Conservation (phyloP, 306 rosid genomes). For the Prunus mongolica region DNA sequence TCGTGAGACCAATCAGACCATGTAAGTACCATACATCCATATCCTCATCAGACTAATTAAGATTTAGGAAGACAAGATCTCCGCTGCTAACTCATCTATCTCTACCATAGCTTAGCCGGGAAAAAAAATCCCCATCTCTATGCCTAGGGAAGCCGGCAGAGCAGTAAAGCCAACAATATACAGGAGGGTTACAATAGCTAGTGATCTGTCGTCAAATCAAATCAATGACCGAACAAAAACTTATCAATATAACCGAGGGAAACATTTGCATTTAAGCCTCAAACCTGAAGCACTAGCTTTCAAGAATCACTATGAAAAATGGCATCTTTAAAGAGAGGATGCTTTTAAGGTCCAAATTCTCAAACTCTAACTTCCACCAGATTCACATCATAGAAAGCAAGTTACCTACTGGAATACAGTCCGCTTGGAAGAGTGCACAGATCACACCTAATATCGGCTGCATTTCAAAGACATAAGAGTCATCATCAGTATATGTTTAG, state of each 20-base stretch:
- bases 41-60: no score
- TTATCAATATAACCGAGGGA: background rate
- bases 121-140: no score
- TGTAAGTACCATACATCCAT: no score
- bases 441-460: background rate
- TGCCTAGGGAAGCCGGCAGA: no score
- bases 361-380: background rate
- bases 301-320: background rate
- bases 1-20: no score
- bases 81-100: no score
- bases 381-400: background rate
- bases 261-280: background rate
- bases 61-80: no score
- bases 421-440: background rate
- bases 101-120: no score
- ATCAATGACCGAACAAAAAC: background rate
- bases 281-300: background rate
- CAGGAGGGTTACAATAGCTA: no score
- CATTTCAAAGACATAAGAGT: background rate
- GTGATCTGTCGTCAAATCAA: background rate
- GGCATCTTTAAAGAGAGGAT: background rate
- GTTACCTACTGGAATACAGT: background rate
- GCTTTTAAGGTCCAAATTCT: background rate
- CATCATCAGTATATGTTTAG: background rate
- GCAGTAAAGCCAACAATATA: no score